A percentile compares a stretch with the other conserved stretches of the same genome.
Conservation (phyloP, 169 alveolate species). For the Eimeria falciformis region DNA sequence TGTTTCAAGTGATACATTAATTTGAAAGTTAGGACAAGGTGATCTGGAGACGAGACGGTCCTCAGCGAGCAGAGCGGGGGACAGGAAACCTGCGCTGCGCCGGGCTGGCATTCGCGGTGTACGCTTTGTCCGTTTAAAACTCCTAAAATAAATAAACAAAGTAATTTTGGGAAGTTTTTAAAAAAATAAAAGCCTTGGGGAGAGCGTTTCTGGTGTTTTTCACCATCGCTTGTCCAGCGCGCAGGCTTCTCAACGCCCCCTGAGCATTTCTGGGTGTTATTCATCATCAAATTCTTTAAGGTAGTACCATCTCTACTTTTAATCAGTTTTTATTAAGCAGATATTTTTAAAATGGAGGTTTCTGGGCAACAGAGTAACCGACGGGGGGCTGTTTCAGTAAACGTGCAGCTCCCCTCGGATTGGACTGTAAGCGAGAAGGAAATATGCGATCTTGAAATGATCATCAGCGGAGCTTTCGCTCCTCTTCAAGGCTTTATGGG, state of each 20-base stretch:
- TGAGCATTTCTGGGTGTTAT: no score
- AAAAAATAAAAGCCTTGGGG: no score
- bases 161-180: no score
- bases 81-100: no score
- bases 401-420: constrained; percentile 75
- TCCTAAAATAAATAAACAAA: no score
- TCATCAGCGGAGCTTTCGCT: constrained; percentile 79
- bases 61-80: no score
- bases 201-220: not conserved
- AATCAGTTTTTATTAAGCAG: not conserved
- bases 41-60: no score
- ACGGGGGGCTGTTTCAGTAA: constrained; percentile 25
- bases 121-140: no score
- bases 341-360: not conserved
- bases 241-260: no score
- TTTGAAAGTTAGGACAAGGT: no score
- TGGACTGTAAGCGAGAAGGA: constrained; percentile 78
- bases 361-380: constrained; percentile 6
- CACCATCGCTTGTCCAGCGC: not conserved
- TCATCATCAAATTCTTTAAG: not conserved
- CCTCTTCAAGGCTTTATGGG: constrained; percentile 81
- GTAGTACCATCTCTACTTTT: not conserved
- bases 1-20: no score
- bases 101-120: no score
- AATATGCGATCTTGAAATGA: constrained; percentile 80